Conservation (phyloP, 1,284 basidiomycete genomes). For the Grifola frondosa region DNA sequence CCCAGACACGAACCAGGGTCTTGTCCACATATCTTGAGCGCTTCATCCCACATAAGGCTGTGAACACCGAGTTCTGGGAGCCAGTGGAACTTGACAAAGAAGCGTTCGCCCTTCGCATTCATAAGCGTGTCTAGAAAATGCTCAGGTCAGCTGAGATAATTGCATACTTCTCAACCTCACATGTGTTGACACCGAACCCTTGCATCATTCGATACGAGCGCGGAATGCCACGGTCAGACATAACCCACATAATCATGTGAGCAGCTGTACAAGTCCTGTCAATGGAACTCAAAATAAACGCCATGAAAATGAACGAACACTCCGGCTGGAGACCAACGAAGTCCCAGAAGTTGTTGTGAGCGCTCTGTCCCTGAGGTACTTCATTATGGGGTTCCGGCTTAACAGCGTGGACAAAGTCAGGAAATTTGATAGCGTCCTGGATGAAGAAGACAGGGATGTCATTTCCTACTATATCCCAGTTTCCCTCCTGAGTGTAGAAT, state of each 20-base stretch:
- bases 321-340: slow-evolving; percentile 67
- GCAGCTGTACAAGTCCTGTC: slow-evolving; percentile 44
- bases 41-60: slow-evolving; percentile 85
- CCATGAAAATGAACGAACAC: slow-evolving; percentile 36
- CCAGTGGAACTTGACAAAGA: slow-evolving; percentile 88
- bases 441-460: slow-evolving; percentile 85
- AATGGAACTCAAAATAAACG: not conserved
- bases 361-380: slow-evolving; percentile 59
- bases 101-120: slow-evolving; percentile 62
- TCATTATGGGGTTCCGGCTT: slow-evolving; percentile 82
- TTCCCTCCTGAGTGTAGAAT: slow-evolving; percentile 79
- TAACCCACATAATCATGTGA: slow-evolving; percentile 81
- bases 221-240: slow-evolving; percentile 82
- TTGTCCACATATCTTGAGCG: slow-evolving; percentile 78
- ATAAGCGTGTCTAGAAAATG: slow-evolving; percentile 48
- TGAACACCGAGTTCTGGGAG: slow-evolving; percentile 80
- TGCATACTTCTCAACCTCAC: not conserved
- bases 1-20: slow-evolving; percentile 54
- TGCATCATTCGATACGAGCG: slow-evolving; percentile 85
- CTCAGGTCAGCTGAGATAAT: too few species aligned
- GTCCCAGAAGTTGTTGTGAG: slow-evolving; percentile 88
- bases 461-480: slow-evolving; percentile 83
- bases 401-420: slow-evolving; percentile 78
- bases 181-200: slow-evolving; percentile 85
- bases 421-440: slow-evolving; percentile 82